Conservation (phyloP, 2,329 filamentous ascomycete species). For the Chrysosphaeria jannelii region DNA sequence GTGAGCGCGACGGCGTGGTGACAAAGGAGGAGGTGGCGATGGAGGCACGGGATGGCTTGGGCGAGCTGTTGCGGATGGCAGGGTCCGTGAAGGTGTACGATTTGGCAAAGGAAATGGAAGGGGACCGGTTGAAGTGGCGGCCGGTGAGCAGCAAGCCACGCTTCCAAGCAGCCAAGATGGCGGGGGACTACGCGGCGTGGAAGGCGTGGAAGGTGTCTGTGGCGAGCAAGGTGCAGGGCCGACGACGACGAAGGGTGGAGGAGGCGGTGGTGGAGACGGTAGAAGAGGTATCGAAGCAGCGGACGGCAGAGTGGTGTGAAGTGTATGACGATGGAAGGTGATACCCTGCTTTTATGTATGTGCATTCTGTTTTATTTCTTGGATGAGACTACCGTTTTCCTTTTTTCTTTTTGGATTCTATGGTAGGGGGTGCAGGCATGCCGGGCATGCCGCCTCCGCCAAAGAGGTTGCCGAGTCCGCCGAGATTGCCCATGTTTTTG, state of each 20-base stretch:
- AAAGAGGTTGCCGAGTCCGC: constrained; percentile 5
- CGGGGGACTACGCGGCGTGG: constrained; percentile 34
- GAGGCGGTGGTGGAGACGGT: too few species aligned
- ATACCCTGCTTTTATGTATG: too few species aligned
- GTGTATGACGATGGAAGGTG: too few species aligned
- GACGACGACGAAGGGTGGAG: too few species aligned
- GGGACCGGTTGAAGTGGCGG: constrained; percentile 19
- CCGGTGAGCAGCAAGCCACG: constrained; percentile 30
- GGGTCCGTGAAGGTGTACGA: constrained; percentile 25
- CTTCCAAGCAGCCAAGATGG: constrained; percentile 33
- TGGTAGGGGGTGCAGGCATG: background rate
- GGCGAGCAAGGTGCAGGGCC: constrained; percentile 23
- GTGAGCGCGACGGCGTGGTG: constrained; percentile 3
- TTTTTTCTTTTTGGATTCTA: background rate
- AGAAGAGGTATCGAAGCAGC: too few species aligned
- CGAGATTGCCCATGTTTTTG: constrained; percentile 2
- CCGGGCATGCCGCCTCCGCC: background rate
- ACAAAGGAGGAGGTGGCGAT: constrained; percentile 20
- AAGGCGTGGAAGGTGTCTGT: constrained; percentile 24
- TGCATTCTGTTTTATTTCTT: too few species aligned
- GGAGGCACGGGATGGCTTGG: constrained; percentile 32
- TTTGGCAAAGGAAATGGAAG: constrained; percentile 10
- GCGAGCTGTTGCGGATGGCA: constrained; percentile 32
- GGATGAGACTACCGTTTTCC: too few species aligned
- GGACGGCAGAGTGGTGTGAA: too few species aligned